phyloP scores from a whole-genome alignment of 495 filamentous ascomycete species.

The Aspergillus sparsus region DNA sequence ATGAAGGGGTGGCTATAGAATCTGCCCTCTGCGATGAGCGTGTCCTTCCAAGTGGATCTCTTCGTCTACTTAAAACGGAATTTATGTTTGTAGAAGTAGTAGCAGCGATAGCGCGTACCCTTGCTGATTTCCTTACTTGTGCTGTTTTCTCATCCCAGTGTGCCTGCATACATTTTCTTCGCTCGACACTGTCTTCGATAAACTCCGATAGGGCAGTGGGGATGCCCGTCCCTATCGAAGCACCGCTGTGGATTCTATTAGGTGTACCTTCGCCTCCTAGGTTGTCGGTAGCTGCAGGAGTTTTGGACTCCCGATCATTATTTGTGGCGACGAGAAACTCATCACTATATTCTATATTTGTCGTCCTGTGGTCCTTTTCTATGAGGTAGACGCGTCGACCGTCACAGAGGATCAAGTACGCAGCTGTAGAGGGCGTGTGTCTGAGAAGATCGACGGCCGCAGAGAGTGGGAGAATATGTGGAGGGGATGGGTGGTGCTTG shows the following conservation, averaged over 20 bases:
- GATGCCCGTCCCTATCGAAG: conserved; percentile 19
- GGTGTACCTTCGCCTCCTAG: background rate
- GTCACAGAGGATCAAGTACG: conserved; percentile 60
- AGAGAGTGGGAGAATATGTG: conserved; percentile 22
- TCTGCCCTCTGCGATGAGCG: conserved; percentile 11
- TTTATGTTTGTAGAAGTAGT: background rate
- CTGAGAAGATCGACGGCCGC: conserved; percentile 37
- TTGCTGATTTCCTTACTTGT: conserved; percentile 16
- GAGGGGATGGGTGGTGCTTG: background rate
- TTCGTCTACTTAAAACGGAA: background rate
- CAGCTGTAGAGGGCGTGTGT: conserved; percentile 48
- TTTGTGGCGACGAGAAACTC: conserved; percentile 61
- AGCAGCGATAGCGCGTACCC: background rate
- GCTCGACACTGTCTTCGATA: conserved; percentile 43
- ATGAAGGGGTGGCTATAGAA: background rate
- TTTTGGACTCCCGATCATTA: conserved; percentile 42
- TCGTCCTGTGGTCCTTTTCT: conserved; percentile 58
- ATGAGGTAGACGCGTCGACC: conserved; percentile 47
- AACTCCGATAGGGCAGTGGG: conserved; percentile 35
- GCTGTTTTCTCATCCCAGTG: conserved; percentile 40
- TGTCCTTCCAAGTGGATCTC: conserved; percentile 17
- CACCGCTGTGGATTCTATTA: conserved; percentile 15
- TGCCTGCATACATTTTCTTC: conserved; percentile 39
- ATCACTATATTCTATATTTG: conserved; percentile 35
- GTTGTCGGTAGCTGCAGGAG: background rate